Conservation (phyloP, 345 rosid genomes). For the Lumnitzera racemosa region DNA sequence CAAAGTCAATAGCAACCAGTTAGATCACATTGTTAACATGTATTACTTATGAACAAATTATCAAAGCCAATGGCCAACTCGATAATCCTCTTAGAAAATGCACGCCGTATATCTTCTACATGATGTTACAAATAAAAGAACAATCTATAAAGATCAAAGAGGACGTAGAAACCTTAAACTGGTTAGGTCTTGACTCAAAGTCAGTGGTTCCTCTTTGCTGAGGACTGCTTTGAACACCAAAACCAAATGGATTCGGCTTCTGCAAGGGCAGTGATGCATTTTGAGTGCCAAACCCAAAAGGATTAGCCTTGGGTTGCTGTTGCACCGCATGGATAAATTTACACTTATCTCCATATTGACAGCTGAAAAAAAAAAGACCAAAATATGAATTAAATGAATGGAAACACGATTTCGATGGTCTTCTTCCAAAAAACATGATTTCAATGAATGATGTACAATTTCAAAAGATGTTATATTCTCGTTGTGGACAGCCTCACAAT, state of each 20-base stretch:
- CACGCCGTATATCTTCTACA: no score
- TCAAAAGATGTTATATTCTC: no score
- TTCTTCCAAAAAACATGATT: no score
- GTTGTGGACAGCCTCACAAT: no score
- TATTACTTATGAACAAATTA: no score
- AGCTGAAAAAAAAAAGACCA: constrained; percentile 32
- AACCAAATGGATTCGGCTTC: constrained; percentile 60
- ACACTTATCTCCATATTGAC: constrained; percentile 70
- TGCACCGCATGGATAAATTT: constrained; percentile 55
- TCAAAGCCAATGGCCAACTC: no score
- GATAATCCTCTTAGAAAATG: no score
- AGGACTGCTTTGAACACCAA: constrained; percentile 49
- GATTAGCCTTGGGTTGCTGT: constrained; percentile 28
- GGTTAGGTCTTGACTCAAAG: constrained; percentile 33
- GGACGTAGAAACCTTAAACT: constrained; percentile 46
- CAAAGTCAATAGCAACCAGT: neutral
- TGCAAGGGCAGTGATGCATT: constrained; percentile 25
- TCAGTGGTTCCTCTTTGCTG: constrained; percentile 26
- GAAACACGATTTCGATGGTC: no score
- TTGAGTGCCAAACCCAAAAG: constrained; percentile 52
- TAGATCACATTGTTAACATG: no score
- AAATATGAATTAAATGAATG: no score
- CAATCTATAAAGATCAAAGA: neutral
- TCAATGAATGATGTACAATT: no score
- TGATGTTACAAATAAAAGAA: neutral